Base-by-base conservation (phyloP, 257 asterid genomes). In the Ilex asprella region DNA sequence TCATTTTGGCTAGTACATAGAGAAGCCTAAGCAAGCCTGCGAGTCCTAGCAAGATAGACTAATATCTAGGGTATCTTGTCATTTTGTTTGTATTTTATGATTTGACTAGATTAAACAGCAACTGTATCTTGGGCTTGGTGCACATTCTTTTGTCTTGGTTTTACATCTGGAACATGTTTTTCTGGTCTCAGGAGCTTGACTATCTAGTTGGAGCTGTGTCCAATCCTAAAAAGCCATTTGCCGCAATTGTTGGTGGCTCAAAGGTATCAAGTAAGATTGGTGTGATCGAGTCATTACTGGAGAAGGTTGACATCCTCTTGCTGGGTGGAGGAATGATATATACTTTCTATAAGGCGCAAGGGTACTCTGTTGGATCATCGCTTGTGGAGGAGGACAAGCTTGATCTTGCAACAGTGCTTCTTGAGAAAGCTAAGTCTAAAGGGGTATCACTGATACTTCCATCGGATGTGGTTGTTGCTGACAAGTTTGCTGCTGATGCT, bases 251-350 rank as follows among this genome's bases (percentile, higher is more conserved):
- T 39, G 95, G 95, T 31, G 97, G 97, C 51, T 89, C 97, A 31
- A 89, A 89, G 85, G 97, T 89, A 65, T 85, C 95, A 39, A 81
- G 95, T 58, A 87, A 89, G 82, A 89, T 89, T 66, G 89, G 95
- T 74, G 95, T 86, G 53, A 89, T 89, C 12, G 97, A 89, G 65
- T 86, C 97, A 44, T 95, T 89, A 65, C 70, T 89, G 39, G 95
- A 78, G 78, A 89, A 80, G 71, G 72, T 82, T 59, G 97, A 89
- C 61, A 65, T 76, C 61, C 74, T 89, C 77, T 81, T 89, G 8
- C 74, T 86, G 76, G 97, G 97, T 10, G 94, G 94, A 70, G 95
- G 97, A 32, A 89, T 86, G 97, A 89, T 89, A 77, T 86, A 86
- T 66, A 89, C 97, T 16, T 89, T 89, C 63, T 89, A 86, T 84